A percentile compares a stretch with the other conserved stretches of the same genome.
Conservation (phyloP, 2,329 filamentous ascomycete genomes). For the Dactylellina parvicollis region DNA sequence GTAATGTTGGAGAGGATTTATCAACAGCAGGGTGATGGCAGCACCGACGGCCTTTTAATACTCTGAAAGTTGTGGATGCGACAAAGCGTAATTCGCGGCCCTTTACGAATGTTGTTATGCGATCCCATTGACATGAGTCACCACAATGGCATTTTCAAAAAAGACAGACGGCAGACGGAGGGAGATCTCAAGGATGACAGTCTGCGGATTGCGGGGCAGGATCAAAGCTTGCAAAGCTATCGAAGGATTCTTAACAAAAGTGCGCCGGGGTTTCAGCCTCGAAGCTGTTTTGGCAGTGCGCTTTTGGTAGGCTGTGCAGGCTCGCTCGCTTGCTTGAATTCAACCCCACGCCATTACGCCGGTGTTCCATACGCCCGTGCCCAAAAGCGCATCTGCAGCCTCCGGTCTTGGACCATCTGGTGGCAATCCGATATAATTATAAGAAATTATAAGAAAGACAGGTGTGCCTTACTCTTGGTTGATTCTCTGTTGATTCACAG, state of each 20-base stretch:
- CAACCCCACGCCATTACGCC: neutral
- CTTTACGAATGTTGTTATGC: neutral
- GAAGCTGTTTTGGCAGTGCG: conserved; percentile 5
- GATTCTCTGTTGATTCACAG: no score
- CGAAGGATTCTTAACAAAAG: conserved; percentile 24
- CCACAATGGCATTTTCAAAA: neutral
- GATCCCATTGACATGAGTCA: conserved; percentile 30
- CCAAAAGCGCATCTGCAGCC: no score
- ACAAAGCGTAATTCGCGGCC: conserved; percentile 36
- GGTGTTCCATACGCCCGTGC: no score
- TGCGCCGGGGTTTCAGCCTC: conserved; percentile 46
- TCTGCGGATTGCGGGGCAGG: conserved; percentile 20
- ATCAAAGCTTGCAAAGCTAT: neutral
- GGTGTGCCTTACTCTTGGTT: no score
- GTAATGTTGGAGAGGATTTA: neutral
- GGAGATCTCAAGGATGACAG: no score
- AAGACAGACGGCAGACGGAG: no score
- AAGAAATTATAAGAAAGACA: no score
- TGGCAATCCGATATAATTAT: no score
- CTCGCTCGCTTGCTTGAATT: neutral
- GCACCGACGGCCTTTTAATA: neutral
- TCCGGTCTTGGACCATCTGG: no score
- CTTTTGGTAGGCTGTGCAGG: conserved; percentile 18
- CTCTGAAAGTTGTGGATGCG: neutral
- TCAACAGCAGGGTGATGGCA: neutral